Conservation (phyloP, 2,329 filamentous ascomycete species). For the Lithohypha guttulata region DNA sequence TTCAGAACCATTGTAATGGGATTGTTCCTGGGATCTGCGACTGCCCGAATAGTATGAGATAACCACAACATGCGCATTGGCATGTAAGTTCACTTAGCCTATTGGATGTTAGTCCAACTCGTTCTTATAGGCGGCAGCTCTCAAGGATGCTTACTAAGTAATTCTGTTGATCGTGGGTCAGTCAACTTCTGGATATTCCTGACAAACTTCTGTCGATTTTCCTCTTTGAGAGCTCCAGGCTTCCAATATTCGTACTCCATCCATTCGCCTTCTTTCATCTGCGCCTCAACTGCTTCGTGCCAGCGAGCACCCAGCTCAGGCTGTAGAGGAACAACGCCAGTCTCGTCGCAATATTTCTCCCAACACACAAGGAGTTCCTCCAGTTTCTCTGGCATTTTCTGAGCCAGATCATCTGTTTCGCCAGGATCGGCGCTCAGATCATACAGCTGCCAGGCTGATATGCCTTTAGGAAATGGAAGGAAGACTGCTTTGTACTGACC, state of each 20-base stretch:
- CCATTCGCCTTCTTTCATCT: slow-evolving; percentile 56
- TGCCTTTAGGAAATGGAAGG: slow-evolving; percentile 45
- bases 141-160: slow-evolving; percentile 9
- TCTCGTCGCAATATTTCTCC: slow-evolving; percentile 33
- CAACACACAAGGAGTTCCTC: slow-evolving; percentile 42
- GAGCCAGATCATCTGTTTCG: slow-evolving; percentile 38
- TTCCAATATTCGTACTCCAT: slow-evolving; percentile 58
- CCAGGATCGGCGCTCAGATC: slow-evolving; percentile 43
- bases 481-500: slow-evolving; percentile 50
- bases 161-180: slow-evolving; percentile 16
- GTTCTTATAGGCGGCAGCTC: too few relatives aligned
- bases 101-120: too few relatives aligned
- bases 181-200: slow-evolving; percentile 17
- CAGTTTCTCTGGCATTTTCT: slow-evolving; percentile 34
- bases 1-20: too few relatives aligned
- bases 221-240: slow-evolving; percentile 40
- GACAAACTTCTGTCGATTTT: slow-evolving; percentile 30
- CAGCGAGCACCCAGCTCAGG: slow-evolving; percentile 46
- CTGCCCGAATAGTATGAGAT: too few relatives aligned
- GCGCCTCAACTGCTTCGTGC: slow-evolving; percentile 50
- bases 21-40: too few relatives aligned
- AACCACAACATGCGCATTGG: too few relatives aligned
- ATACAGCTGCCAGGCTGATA: slow-evolving; percentile 49
- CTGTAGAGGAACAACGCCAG: slow-evolving; percentile 37
- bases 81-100: too few relatives aligned